phyloP scores from a whole-genome alignment of 2,329 filamentous ascomycete genomes.

The Neopestalotiopsis sp. region DNA sequence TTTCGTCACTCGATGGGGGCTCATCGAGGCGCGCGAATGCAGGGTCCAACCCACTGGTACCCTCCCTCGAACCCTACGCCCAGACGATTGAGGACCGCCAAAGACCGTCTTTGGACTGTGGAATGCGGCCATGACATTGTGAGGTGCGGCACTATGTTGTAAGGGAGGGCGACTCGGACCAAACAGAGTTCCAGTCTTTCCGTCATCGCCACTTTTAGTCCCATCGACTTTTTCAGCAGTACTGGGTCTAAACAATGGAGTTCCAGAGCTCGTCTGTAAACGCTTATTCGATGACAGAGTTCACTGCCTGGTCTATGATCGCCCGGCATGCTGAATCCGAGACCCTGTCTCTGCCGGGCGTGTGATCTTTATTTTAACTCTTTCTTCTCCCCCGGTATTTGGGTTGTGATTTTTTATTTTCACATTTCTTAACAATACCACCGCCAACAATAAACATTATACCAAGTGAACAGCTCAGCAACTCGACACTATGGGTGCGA shows the following conservation, averaged over 20 bases:
- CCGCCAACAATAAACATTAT: not conserved
- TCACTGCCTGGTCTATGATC: not conserved
- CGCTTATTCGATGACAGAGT: not conserved
- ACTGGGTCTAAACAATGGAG: not conserved
- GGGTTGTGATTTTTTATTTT: not conserved
- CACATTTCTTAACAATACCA: not conserved
- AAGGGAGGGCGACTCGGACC: constrained; percentile 3
- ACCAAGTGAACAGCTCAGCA: not conserved
- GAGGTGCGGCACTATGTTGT: not conserved
- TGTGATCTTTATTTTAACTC: not conserved
- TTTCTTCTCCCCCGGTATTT: not conserved
- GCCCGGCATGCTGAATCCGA: not conserved
- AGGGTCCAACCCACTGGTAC: not conserved
- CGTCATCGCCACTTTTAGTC: constrained; percentile 15
- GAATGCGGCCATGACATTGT: not conserved
- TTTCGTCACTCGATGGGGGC: not conserved
- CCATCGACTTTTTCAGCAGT: constrained; percentile 10
- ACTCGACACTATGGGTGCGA: constrained; percentile 57
- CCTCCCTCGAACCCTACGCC: not conserved
- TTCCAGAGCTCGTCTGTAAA: not conserved
- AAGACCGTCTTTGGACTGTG: not conserved
- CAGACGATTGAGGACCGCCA: not conserved
- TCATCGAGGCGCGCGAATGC: constrained; percentile 2
- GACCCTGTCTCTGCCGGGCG: constrained; percentile 4
- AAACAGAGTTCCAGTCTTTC: constrained; percentile 14